Percentiles rank a stretch among this genome's conserved stretches.
phyloP scores from a whole-genome alignment of 495 filamentous ascomycete genomes.

The Xylaria acuta region DNA sequence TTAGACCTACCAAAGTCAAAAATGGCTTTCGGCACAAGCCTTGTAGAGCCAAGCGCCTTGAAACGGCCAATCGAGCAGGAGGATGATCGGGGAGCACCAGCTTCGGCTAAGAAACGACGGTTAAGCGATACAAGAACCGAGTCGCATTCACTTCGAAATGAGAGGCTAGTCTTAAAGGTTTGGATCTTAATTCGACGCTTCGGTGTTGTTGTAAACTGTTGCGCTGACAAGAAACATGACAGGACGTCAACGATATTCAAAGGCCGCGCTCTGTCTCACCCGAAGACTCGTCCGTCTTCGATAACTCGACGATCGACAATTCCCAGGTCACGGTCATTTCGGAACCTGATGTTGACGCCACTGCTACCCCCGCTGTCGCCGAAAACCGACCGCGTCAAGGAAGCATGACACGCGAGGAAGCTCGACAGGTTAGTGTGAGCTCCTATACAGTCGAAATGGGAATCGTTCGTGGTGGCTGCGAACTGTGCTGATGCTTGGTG shows the following conservation, averaged over 20 bases:
- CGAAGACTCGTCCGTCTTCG: conserved; percentile 45
- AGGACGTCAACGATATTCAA: conserved; percentile 22
- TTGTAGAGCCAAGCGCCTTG: conserved; percentile 7
- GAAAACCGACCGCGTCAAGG: conserved; percentile 22
- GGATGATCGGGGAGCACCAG: conserved; percentile 29
- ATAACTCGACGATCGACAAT: conserved; percentile 44
- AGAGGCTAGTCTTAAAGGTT: conserved; percentile 16
- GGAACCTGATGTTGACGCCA: conserved; percentile 43
- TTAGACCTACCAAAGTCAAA: conserved; percentile 15
- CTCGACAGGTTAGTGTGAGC: conserved; percentile 44
- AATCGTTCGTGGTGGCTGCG: background rate
- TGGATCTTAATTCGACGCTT: background rate
- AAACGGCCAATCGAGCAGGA: conserved; percentile 38
- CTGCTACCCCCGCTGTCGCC: conserved; percentile 20
- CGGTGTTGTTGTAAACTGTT: background rate
- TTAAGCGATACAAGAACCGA: background rate
- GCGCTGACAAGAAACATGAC: conserved; percentile 2
- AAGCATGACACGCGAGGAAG: conserved; percentile 49
- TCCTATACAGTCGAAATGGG: background rate
- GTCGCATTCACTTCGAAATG: conserved; percentile 1
- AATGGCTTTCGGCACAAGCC: conserved; percentile 2
- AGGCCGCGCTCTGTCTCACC: conserved; percentile 36
- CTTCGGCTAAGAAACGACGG: conserved; percentile 35
- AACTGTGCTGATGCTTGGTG: conserved; percentile 21
- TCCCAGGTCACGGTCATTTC: conserved; percentile 48